Evolutionary conservation across 345 rosid species (phyloP).

Genomic region (Durio zibethinus): DNA sequence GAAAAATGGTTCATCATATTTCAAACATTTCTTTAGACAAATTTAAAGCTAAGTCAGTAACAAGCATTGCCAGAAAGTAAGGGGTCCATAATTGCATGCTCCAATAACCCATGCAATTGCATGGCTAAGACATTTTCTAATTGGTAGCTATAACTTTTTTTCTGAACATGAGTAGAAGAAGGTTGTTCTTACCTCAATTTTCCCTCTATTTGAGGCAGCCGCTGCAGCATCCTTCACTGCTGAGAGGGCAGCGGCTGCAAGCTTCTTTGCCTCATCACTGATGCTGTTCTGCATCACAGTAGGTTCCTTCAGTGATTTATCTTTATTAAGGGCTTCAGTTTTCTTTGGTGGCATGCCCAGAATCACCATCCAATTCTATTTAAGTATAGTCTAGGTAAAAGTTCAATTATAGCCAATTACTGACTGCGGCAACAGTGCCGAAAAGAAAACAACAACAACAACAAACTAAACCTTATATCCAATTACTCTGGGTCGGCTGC

Average conservation of each 20-base stretch:
- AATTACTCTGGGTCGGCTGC: no score
- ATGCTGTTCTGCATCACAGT: conserved; percentile 24
- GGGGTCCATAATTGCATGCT: not conserved
- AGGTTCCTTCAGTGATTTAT: conserved; percentile 26
- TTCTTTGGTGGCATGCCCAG: conserved; percentile 24
- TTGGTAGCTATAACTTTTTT: not conserved
- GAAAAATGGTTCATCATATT: not conserved
- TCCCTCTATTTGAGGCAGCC: conserved; percentile 57
- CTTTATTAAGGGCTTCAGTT: conserved; percentile 9
- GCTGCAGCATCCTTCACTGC: conserved; percentile 79
- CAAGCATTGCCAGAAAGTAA: conserved; percentile 3
- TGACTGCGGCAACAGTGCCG: not conserved
- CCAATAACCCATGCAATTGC: not conserved
- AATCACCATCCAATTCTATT: conserved; percentile 25
- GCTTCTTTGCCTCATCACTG: conserved; percentile 58
- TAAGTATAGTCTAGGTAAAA: not conserved
- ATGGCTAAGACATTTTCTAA: conserved; percentile 1
- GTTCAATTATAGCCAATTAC: not conserved
- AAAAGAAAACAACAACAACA: no score
- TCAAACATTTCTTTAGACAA: conserved; percentile 1
- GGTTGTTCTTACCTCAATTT: conserved; percentile 59
- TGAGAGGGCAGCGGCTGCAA: conserved; percentile 87
- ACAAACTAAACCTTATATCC: no score
- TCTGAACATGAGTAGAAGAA: not conserved
- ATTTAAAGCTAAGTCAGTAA: not conserved